Conservation (phyloP, 2,329 filamentous ascomycete species). For the Trichocomaceae sp. region DNA sequence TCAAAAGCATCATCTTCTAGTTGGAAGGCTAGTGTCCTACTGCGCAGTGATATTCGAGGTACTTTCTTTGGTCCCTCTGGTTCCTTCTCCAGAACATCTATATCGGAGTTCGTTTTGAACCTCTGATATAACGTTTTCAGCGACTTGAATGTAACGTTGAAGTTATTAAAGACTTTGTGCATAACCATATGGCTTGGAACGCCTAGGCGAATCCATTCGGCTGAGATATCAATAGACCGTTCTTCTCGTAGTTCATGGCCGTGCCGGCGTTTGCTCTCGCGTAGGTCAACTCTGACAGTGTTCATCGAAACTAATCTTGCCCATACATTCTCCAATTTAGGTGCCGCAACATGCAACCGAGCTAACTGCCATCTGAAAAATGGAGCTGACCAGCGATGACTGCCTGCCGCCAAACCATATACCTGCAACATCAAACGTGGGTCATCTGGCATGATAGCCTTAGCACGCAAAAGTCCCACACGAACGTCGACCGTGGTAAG, state of each 20-base stretch:
- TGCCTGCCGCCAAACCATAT: constrained; percentile 72
- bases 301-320: constrained; percentile 80
- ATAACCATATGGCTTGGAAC: constrained; percentile 88
- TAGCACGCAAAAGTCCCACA: constrained; percentile 74
- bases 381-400: constrained; percentile 80
- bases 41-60: constrained; percentile 76
- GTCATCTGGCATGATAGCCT: constrained; percentile 79
- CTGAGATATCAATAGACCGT: constrained; percentile 72
- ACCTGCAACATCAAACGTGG: constrained; percentile 89
- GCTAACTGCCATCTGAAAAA: constrained; percentile 71
- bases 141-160: constrained; percentile 80
- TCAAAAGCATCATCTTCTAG: constrained; percentile 95
- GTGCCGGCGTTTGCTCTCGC: constrained; percentile 66
- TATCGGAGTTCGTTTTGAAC: constrained; percentile 78
- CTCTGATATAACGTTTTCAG: constrained; percentile 87
- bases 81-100: constrained; percentile 78
- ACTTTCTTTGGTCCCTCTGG: constrained; percentile 81
- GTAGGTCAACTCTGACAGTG: constrained; percentile 69
- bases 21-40: constrained; percentile 78
- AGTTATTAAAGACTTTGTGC: constrained; percentile 87
- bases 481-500: constrained; percentile 77
- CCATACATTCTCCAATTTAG: constrained; percentile 77
- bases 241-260: constrained; percentile 60
- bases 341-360: constrained; percentile 81
- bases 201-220: constrained; percentile 78